Base-by-base conservation (phyloP, 176 grass and related monocot genomes). In the Puya raimondii region DNA sequence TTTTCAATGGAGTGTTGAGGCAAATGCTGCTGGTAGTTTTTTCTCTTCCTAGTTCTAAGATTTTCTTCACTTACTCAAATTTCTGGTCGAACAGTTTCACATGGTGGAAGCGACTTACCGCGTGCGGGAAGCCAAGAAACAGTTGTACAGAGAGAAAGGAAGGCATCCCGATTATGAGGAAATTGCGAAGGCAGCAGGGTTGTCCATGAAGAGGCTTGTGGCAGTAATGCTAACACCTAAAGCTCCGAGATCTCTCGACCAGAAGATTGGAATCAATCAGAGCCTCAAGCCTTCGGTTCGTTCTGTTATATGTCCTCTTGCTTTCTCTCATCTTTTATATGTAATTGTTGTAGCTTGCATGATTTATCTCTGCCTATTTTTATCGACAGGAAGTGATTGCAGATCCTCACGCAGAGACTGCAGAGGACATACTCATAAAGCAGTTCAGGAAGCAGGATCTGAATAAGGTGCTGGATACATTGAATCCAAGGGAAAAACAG, bases 21-120 rank as follows among this genome's bases (percentile, higher is more conserved):
- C 21, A 16, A 61, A 56, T 61, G 14, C 16, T 61, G 21, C 8
- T 9, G 9, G 17, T 61, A 22, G 56, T 18, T 61, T 16, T 57
- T 12, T 48, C 14, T 21, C 42, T 72, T 56, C 33, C 14, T 72
- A 16, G n/a, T 12, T 74, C 6, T 61, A 61, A 9, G n/a, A 61
- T 61, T 18, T 61, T 61, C 10, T 20, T 61, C 56, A 61, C 56
- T 61, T 9, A 18, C 13, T 33, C n/a, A 61, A 18, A 18, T 9
- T 61, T 22, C 0, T 18, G 56, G 21, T 61, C 8, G 56, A 61
- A 20, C 69, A 85, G 83, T 68, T 68, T 21, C 64, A 85, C 69
- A 79, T 97, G 89, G 82, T 88, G 12, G 83, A 97, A 49, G 86
- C 84, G 57, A 83, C 74, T 63, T 85, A 80, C 47, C 81, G 82